Evolutionary conservation across 768 basidiomycete genomes (phyloP), one percentile per base, ranked within the genome.

Genomic region (Sporobolomyces roseus): DNA sequence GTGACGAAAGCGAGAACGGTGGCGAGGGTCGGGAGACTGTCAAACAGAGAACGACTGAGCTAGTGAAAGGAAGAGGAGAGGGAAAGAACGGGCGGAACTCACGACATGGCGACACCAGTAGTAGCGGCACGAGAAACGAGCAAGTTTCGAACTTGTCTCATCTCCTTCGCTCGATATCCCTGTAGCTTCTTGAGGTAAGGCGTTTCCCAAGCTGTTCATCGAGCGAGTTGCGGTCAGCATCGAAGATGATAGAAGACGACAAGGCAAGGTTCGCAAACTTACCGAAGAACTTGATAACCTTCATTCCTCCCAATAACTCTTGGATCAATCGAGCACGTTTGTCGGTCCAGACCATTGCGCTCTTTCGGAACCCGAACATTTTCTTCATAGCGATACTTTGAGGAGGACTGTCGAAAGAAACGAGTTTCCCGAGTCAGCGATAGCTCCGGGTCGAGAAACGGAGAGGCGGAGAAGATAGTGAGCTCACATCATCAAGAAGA

Each of bases 261-360:
- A 14, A 6, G 12, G 36, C 8, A 17, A 9, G 38, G 38, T 41
- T 41, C 9, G 38, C 17, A 29, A 19, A 58, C 59, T 49, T 7
- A 66, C 65, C 68, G 64, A 93, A 93, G 77, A 88, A 87, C 78
- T 96, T 96, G 83, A 96, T 89, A 68, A 94, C 84, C 71, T 90
- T 88, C 85, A 96, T 93, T 1, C 90, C 89, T 19, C 87, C 86
- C 0, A 96, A 79, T 2, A 98, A 82, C 77, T 98, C 93, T 77
- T 93, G 92, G 16, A 96, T 83, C 6, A 93, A 79, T 75, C 91
- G 92, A 19, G 89, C 88, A 14, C 93, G 85, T 76, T 88, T 89
- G 76, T 98, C 93, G 8, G 82, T 96, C 88, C 88, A 94, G 1
- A 79, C 77, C 90, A 93, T 93, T 59, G 86, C 85, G 76, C 87